Base-by-base conservation (phyloP, 495 filamentous ascomycete species). In the Friedmanniomyces simplex region DNA sequence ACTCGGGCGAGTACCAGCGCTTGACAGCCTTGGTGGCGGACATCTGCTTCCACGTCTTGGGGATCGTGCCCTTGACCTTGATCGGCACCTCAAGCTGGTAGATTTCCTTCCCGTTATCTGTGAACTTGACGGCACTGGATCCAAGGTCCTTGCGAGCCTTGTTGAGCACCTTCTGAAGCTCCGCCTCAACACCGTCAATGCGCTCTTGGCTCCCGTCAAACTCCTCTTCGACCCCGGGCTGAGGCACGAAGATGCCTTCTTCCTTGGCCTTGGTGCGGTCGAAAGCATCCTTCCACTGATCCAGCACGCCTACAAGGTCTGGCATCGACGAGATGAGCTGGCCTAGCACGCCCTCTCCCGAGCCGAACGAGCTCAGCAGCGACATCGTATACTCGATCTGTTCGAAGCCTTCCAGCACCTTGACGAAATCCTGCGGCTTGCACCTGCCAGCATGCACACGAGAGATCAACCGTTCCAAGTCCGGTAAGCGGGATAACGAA, bases 391-490 rank as follows among this genome's bases (percentile, higher is more conserved):
- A 88, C 43, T 94, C 89, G 18, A 97, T 96, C 69, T 95, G 91
- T 71, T 97, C 94, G 65, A 97, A 99, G 0, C 94, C 94, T 66
- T 99, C 91, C 0, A 99, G 75, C 3, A 97, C 91, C n/a, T 80
- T 82, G 22, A 95, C 81, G 66, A 99, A 99, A 68, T 97, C 93
- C 41, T 89, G 84, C 0, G 90, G 80, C 65, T 82, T 89, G 73
- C 90, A 95, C 28, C 81, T 79, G 2, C 87, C 87, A 7, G 94
- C 94, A 66, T 99, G 94, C 21, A 99, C 86, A 6, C 94, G 84
- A 32, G 94, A 97, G 55, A 97, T 94, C 42, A 97, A 75, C 18
- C 94, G 79, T 70, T 99, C 94, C 20, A 99, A 78, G 67, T 99
- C 94, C 2, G 93, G 91, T 77, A 99, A 84, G 71, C 88, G 93